Conservation (phyloP, 2,329 filamentous ascomycete genomes). For the Aspergillaceae sp. region DNA sequence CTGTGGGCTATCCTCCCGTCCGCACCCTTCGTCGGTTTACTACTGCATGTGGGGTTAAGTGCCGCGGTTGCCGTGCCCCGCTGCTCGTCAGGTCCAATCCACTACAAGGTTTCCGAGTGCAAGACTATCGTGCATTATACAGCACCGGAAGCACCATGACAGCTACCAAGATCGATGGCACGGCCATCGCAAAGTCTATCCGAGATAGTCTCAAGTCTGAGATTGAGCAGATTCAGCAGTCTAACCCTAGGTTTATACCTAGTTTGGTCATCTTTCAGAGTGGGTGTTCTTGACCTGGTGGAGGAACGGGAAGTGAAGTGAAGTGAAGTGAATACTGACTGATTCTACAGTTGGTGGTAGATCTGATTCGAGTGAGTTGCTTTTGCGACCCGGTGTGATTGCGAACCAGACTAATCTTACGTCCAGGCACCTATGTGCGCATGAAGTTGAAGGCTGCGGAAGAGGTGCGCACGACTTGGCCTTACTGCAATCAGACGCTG, state of each 20-base stretch:
- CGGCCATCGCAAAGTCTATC: conserved; percentile 84
- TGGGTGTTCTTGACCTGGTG: conserved; percentile 31
- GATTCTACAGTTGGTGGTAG: conserved; percentile 67
- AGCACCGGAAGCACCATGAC: conserved; percentile 60
- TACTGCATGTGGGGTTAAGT: conserved; percentile 9
- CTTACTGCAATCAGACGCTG: not conserved
- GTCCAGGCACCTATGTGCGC: conserved; percentile 85
- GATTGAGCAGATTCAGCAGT: conserved; percentile 70
- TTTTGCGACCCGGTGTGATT: conserved; percentile 1
- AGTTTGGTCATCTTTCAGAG: conserved; percentile 92
- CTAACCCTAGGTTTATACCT: conserved; percentile 81
- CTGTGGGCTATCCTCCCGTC: conserved; percentile 3
- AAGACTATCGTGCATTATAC: conserved; percentile 35
- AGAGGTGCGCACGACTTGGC: conserved; percentile 53
- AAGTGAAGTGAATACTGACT: too few species aligned
- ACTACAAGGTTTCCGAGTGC: conserved; percentile 1
- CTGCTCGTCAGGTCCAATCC: conserved; percentile 9
- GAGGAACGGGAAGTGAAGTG: too few species aligned
- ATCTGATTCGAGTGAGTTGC: conserved; percentile 72
- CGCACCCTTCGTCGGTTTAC: conserved; percentile 8
- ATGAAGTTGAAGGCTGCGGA: conserved; percentile 98
- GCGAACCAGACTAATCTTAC: conserved; percentile 15
- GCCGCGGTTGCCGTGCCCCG: conserved; percentile 10
- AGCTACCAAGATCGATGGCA: conserved; percentile 90
- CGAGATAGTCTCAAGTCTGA: conserved; percentile 71